Base-by-base conservation (phyloP, 768 basidiomycete species). In the Chalciporus sphaerocephalus region DNA sequence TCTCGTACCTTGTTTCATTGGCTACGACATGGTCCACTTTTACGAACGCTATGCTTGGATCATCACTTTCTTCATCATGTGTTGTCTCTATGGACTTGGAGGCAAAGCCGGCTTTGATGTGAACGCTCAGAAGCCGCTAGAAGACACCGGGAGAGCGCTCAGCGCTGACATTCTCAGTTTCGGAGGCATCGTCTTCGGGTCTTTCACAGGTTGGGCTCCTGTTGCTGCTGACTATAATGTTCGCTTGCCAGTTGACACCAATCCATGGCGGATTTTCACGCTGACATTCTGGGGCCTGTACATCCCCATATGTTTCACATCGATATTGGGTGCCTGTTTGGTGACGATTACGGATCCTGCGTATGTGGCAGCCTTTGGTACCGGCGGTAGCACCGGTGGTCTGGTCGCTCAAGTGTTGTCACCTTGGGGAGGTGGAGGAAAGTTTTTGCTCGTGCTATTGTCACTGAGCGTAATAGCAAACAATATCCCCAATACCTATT, bases 1-100 rank as follows among this genome's bases (percentile, higher is more conserved):
- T 38, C 52, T 76, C 24, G 55, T 75, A 16, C 74, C 74, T 15
- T 75, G 74, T 49, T 72, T 76, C 42, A 54, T 76, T 7, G 74
- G 74, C 3, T 75, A 76, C 48, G 50, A 75, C 45, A 54, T 72
- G 51, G 65, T 78, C 15, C 74, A 76, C 47, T 47, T 64, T 44
- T 80, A 73, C 54, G 79, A 80, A 48, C 71, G 78, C 12, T 81
- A 78, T 47, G 75, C 77, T 2, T 81, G 80, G 80, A 71, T 76
- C 5, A 54, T 70, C 21, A 63, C 64, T 12, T 59, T 70, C 34
- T 59, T 75, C 54, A 67, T 79, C 55, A 72, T 77, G 69, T 67
- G 72, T 41, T 73, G 74, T 55, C 69, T 80, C 28, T 75, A 71
- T 52, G 79, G 76, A 9, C 63, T 81, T 4, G 79, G 74, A 2